Conservation (phyloP, 371 early-diverging fungal species). For the Phascolomyces articulosus region DNA sequence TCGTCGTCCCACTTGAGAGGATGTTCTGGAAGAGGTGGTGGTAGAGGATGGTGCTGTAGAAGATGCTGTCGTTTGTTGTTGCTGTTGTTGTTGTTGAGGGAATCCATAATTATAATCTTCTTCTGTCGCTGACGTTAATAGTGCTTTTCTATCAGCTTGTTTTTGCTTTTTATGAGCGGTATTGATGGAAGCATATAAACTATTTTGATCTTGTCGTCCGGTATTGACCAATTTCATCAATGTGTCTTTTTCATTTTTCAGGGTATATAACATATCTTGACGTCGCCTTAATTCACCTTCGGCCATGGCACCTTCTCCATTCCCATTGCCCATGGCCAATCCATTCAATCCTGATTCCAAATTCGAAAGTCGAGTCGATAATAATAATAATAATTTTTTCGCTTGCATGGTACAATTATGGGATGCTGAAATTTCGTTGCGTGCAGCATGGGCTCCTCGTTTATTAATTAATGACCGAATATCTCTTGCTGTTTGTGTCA, state of each 20-base stretch:
- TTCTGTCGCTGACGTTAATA: background rate
- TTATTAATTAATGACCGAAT: slow-evolving; percentile 72
- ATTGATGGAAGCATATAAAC: slow-evolving; percentile 14
- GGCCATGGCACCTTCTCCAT: slow-evolving; percentile 37
- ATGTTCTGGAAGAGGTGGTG: background rate
- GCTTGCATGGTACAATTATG: slow-evolving; percentile 82
- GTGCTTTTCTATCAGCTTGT: background rate
- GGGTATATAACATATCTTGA: slow-evolving; percentile 73
- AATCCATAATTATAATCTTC: slow-evolving; percentile 3
- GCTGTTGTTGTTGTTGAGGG: slow-evolving; percentile 1
- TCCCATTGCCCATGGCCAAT: slow-evolving; percentile 49
- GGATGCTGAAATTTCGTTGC: slow-evolving; percentile 77
- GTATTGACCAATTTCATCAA: slow-evolving; percentile 59
- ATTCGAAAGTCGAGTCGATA: slow-evolving; percentile 52
- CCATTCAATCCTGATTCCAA: slow-evolving; percentile 61
- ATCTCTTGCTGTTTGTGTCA: slow-evolving; percentile 68
- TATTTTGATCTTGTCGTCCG: slow-evolving; percentile 45
- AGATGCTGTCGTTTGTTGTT: background rate
- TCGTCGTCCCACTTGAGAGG: too few species aligned
- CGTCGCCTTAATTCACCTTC: slow-evolving; percentile 78
- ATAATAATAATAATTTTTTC: slow-evolving; percentile 67
- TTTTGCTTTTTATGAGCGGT: background rate
- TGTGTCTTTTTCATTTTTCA: slow-evolving; percentile 75
- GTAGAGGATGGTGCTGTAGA: background rate
- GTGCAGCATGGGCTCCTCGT: slow-evolving; percentile 69